Evolutionary conservation across 2,329 filamentous ascomycete genomes (phyloP), one percentile per base, ranked within the genome.

Genomic region (Bisporella sp.): DNA sequence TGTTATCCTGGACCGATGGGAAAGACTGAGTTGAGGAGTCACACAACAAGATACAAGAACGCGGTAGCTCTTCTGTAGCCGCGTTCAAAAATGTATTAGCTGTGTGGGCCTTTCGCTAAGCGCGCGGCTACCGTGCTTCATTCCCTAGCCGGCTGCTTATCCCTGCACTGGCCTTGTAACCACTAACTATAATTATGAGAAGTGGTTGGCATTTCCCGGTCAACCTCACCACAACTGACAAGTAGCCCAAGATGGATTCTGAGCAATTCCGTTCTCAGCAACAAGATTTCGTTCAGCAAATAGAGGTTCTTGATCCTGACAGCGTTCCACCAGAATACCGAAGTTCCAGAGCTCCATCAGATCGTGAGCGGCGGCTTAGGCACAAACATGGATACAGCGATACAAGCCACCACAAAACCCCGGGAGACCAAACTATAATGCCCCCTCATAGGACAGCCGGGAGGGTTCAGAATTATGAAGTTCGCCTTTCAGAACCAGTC

Each of bases 261-360:
- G 21, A 28, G 8, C 12, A 32, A 45, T 9, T 29, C n/a, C 8
- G 31, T 21, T 32, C 43, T 28, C 43, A 31, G 11, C 43, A 32
- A 45, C 21, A 9, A 45, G 43, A 4, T 45, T n/a, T 35, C 37
- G 29, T 6, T 5, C 8, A 40, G 5, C 31, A 40, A n/a, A 47
- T 5, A 12, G 35, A 33, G 21, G 30, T 31, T 8, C 31, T 35
- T 33, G 44, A 47, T 31, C n/a, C 11, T 41, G n/a, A 40, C n/a
- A 37, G 32, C 7, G 28, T 47, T 41, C 46, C 33, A 9, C 37
- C 46, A 47, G 12, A 46, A 39, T 30, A 49, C 45, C 44, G 28
- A 4, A 41, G 6, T 9, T 9, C 3, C 35, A 39, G 35, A 39
- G 35, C 13, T 13, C 9, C 35, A 39, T 39, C 35, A 39, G 35